Conservation (phyloP, 805 yeast species). For the Ogataea populi-albae region DNA sequence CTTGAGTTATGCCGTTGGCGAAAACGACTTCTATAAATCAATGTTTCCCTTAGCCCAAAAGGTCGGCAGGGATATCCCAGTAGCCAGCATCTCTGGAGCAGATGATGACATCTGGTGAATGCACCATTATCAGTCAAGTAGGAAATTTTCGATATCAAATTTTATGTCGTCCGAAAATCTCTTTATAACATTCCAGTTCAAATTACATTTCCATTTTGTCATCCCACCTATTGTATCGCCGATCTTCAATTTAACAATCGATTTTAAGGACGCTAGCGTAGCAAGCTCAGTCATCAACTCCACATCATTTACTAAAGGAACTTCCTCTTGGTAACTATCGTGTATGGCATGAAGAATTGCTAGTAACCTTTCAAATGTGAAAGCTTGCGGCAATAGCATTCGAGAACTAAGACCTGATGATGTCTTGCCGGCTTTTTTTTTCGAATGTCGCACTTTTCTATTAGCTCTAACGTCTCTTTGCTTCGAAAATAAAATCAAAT, state of each 20-base stretch:
- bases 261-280: constrained; percentile 35
- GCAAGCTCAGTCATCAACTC: constrained; percentile 38
- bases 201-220: constrained; percentile 76
- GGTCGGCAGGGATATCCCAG: constrained; percentile 29
- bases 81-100: constrained; percentile 17
- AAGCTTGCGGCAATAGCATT: constrained; percentile 66
- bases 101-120: constrained; percentile 31
- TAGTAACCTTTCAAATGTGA: constrained; percentile 73
- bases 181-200: constrained; percentile 62
- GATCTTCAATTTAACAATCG: constrained; percentile 24
- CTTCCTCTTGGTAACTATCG: constrained; percentile 37
- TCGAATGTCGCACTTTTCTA: constrained; percentile 32
- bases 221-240: constrained; percentile 55
- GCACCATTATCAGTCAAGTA: constrained; percentile 30
- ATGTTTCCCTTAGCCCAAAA: constrained; percentile 20
- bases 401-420: constrained; percentile 55
- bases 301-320: constrained; percentile 30
- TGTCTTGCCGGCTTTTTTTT: constrained; percentile 23
- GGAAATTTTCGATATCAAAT: constrained; percentile 63
- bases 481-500: constrained; percentile 66
- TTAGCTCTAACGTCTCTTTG: constrained; percentile 47
- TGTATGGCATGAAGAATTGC: constrained; percentile 77
- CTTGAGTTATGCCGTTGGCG: constrained; percentile 24
- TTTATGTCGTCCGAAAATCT: constrained; percentile 60
- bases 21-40: constrained; percentile 18